Percentiles rank a stretch among this genome's conserved stretches.
phyloP scores from a whole-genome alignment of 306 rosid genomes.

The Luffa acutangula region DNA sequence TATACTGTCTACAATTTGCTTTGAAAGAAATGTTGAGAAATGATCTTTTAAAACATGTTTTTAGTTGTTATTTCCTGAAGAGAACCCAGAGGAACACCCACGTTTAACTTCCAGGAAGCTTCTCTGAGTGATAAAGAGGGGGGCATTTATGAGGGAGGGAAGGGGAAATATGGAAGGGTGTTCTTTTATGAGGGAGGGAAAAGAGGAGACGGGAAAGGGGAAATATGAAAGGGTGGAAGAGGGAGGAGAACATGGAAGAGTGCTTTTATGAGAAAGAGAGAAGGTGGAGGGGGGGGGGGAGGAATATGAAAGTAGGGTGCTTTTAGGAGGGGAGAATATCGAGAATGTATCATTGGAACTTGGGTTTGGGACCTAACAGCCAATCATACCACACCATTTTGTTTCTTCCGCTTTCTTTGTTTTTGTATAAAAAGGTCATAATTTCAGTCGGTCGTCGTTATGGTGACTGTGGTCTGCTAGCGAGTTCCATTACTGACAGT shows the following conservation, averaged over 20 bases:
- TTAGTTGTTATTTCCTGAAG: not conserved
- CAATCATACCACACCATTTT: slow-evolving; percentile 7
- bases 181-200: not conserved
- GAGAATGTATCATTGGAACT: not conserved
- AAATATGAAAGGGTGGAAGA: not conserved
- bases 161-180: not conserved
- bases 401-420: not conserved
- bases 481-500: not conserved
- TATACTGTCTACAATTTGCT: not conserved
- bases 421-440: not conserved
- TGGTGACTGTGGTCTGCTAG: not conserved
- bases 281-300: not conserved
- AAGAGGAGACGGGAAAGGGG: not conserved
- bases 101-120: not conserved
- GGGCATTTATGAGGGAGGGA: too few species aligned
- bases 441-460: not conserved
- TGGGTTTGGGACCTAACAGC: not conserved
- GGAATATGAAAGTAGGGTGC: not conserved
- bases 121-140: not conserved
- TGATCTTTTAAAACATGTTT: not conserved
- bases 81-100: not conserved
- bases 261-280: not conserved
- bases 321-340: not conserved
- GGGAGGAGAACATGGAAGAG: not conserved
- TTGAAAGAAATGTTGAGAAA: not conserved